A percentile compares a stretch with the other conserved stretches of the same genome.
These are phyloP conservation scores for Neonectria magnoliae DNA, from an alignment of 2,329 filamentous ascomycete species.

Conservation along the genomic window DNA sequence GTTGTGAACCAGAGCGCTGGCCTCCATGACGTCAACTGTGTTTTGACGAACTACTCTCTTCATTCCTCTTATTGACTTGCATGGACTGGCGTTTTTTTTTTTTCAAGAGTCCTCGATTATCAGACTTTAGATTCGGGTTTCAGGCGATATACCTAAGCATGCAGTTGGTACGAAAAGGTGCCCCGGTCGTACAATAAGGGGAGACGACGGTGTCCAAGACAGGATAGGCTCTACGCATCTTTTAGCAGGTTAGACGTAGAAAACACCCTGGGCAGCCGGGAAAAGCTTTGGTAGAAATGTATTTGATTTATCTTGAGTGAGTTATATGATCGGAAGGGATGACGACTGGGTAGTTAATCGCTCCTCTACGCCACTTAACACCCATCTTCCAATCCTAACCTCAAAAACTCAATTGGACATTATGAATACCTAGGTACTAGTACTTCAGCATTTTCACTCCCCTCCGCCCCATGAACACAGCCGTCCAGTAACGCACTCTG, in stretches of 20 bases:
- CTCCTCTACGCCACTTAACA: too few relatives aligned
- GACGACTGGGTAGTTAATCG: too few relatives aligned
- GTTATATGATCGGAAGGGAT: not conserved
- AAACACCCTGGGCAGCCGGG: not conserved
- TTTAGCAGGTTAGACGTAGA: not conserved
- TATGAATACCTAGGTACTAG: too few relatives aligned
- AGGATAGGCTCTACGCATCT: slow-evolving; percentile 6
- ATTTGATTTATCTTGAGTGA: not conserved
- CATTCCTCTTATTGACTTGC: slow-evolving; percentile 30
- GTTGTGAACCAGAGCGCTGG: slow-evolving; percentile 7
- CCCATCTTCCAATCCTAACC: too few relatives aligned
- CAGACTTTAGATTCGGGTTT: slow-evolving; percentile 8
- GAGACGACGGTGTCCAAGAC: not conserved
- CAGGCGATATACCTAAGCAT: slow-evolving; percentile 6
- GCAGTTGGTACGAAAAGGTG: not conserved
- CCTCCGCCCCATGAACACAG: too few relatives aligned
- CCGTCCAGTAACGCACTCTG: too few relatives aligned
- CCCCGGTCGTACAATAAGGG: not conserved
- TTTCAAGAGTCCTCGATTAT: slow-evolving; percentile 6
- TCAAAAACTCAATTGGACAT: too few relatives aligned
- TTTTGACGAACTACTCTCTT: slow-evolving; percentile 7
- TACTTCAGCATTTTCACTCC: too few relatives aligned
- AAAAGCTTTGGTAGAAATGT: slow-evolving; percentile 2
- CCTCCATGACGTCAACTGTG: not conserved
- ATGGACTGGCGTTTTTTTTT: slow-evolving; percentile 40